Percentiles rank a stretch among this genome's conserved stretches.
phyloP scores from a whole-genome alignment of 148 eudicot genomes.

The Rhododendron simsii region DNA sequence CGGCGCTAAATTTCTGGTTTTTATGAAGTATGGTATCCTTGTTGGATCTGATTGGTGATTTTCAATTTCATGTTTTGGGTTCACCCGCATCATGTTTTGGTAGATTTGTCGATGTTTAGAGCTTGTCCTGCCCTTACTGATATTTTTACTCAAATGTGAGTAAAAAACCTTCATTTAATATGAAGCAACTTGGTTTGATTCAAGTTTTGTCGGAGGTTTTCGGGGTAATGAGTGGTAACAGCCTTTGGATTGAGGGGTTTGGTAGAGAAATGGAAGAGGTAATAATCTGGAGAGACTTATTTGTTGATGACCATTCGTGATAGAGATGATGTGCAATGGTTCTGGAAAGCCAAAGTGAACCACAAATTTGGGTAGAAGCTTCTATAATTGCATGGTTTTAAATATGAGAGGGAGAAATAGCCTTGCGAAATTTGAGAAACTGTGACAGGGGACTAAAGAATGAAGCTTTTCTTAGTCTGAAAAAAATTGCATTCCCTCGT shows the following conservation, averaged over 20 bases:
- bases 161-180: too few species aligned
- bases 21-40: background rate
- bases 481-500: background rate
- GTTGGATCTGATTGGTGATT: background rate
- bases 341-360: too few species aligned
- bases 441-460: background rate
- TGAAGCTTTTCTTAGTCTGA: background rate
- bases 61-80: background rate
- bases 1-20: background rate
- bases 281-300: too few species aligned
- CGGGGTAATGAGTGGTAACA: too few species aligned
- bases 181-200: too few species aligned
- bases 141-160: too few species aligned
- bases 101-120: background rate
- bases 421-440: background rate
- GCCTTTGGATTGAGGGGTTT: too few species aligned
- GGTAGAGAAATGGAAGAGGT: too few species aligned
- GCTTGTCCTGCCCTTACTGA: background rate
- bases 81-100: background rate
- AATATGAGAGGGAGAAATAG: background rate
- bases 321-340: too few species aligned
- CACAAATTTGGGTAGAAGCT: background rate
- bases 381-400: background rate
- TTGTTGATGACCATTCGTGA: too few species aligned
- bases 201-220: too few species aligned